phyloP scores from a whole-genome alignment of 352 stramenopile species.

The Phytophthora litchii region DNA sequence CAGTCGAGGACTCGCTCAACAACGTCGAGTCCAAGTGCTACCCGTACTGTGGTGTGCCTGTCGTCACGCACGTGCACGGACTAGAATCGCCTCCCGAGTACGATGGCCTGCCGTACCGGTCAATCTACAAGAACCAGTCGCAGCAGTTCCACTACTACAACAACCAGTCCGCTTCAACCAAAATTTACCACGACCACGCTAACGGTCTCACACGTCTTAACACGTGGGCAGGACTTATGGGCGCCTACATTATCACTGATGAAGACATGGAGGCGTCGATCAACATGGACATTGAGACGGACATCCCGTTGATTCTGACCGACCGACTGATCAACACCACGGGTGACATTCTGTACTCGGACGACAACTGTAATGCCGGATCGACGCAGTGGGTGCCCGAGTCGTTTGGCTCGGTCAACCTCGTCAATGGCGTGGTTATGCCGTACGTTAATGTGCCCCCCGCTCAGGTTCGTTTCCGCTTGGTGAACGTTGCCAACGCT shows the following conservation, averaged over 20 bases:
- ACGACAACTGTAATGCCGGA: conserved; percentile 48
- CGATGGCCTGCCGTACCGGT: conserved; percentile 51
- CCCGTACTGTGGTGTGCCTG: conserved; percentile 61
- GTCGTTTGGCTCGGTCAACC: conserved; percentile 58
- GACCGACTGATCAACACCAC: conserved; percentile 50
- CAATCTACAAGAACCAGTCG: conserved; percentile 67
- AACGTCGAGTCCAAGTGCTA: conserved; percentile 49
- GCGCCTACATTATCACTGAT: conserved; percentile 61
- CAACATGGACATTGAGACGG: conserved; percentile 59
- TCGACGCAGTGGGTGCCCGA: conserved; percentile 57
- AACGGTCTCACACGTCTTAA: conserved; percentile 64
- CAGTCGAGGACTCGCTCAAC: conserved; percentile 40
- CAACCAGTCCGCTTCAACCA: conserved; percentile 63
- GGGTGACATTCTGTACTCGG: conserved; percentile 55
- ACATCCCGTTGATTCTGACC: conserved; percentile 53
- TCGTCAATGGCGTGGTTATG: conserved; percentile 67
- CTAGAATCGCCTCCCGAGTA: conserved; percentile 50
- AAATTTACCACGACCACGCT: conserved; percentile 65
- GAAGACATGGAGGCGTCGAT: conserved; percentile 41
- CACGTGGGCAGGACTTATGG: conserved; percentile 58
- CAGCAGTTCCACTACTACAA: conserved; percentile 55
- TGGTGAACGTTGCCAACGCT: conserved; percentile 67
- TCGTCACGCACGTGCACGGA: conserved; percentile 61
- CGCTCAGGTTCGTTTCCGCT: conserved; percentile 70
- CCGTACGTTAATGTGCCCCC: conserved; percentile 68